A percentile compares a stretch with the other conserved stretches of the same genome.
Evolutionary conservation across 306 rosid genomes (phyloP).

Genomic region (Castanea sativa): DNA sequence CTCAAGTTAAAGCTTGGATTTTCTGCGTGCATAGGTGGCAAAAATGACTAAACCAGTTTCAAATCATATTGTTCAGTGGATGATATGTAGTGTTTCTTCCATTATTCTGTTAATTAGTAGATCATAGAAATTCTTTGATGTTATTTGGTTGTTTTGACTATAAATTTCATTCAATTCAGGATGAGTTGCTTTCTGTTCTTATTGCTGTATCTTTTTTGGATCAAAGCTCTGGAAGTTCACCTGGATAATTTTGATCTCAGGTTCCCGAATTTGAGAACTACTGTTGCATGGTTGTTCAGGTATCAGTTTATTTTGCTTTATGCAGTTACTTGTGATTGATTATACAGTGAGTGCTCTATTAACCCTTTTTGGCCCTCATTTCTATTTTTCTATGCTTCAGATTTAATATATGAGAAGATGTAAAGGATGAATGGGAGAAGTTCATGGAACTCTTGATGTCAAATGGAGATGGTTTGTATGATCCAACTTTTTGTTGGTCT

Average conservation of each 20-base stretch:
- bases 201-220: conserved; percentile 43
- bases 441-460: conserved; percentile 21
- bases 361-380: neutral
- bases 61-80: conserved; percentile 25
- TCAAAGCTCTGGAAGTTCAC: conserved; percentile 43
- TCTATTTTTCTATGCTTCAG: conserved; percentile 27
- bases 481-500: conserved; percentile 4
- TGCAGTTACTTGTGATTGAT: neutral
- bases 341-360: conserved; percentile 10
- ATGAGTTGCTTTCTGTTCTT: conserved; percentile 43
- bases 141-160: conserved; percentile 34
- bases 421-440: conserved; percentile 21
- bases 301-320: conserved; percentile 19
- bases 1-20: conserved; percentile 4
- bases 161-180: conserved; percentile 42
- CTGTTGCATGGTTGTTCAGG: conserved; percentile 31
- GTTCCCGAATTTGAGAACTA: conserved; percentile 20
- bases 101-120: conserved; percentile 17
- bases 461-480: conserved; percentile 17
- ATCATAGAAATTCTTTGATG: neutral
- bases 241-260: conserved; percentile 30
- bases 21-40: conserved; percentile 22
- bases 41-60: conserved; percentile 4
- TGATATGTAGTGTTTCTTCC: conserved; percentile 33
- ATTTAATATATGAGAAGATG: conserved; percentile 20